phyloP scores from a whole-genome alignment of 202 grass and related monocot species.

The Setaria viridis region DNA sequence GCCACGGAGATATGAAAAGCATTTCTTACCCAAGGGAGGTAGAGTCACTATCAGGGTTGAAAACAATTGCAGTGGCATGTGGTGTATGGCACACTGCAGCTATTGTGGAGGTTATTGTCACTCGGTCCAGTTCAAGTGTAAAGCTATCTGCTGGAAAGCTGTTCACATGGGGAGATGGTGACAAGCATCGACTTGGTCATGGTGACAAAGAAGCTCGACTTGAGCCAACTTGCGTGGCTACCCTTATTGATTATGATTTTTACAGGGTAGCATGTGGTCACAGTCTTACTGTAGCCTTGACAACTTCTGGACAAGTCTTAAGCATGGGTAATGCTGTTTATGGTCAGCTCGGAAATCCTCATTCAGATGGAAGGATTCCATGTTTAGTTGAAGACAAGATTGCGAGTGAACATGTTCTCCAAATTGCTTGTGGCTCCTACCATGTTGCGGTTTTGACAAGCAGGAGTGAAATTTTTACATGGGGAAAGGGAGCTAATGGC shows the following conservation, averaged over 20 bases:
- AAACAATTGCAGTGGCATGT: conserved; percentile 83
- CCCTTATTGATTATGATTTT: conserved; percentile 89
- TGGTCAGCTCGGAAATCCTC: conserved; percentile 85
- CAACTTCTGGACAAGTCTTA: conserved; percentile 85
- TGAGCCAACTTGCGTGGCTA: conserved; percentile 88
- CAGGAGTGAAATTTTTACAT: conserved; percentile 83
- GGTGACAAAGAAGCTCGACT: conserved; percentile 82
- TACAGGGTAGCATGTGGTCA: conserved; percentile 85
- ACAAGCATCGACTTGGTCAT: conserved; percentile 91
- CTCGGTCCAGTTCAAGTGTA: conserved; percentile 60
- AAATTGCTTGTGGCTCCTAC: conserved; percentile 88
- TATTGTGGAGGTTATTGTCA: conserved; percentile 81
- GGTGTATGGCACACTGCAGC: conserved; percentile 95
- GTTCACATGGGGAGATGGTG: conserved; percentile 98
- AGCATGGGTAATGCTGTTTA: conserved; percentile 90
- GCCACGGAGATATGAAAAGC: conserved; percentile 75
- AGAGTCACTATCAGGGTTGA: conserved; percentile 80
- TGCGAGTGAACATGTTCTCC: conserved; percentile 68
- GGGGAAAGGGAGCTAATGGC: conserved; percentile 96
- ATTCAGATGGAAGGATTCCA: conserved; percentile 83
- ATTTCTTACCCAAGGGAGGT: conserved; percentile 74
- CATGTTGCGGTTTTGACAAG: conserved; percentile 84
- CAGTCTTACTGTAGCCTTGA: conserved; percentile 82
- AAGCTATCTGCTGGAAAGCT: conserved; percentile 72
- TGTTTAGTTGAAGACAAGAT: conserved; percentile 81